phyloP scores from a whole-genome alignment of 73 alveolate genomes.

The Tetrahymena malaccensis region DNA sequence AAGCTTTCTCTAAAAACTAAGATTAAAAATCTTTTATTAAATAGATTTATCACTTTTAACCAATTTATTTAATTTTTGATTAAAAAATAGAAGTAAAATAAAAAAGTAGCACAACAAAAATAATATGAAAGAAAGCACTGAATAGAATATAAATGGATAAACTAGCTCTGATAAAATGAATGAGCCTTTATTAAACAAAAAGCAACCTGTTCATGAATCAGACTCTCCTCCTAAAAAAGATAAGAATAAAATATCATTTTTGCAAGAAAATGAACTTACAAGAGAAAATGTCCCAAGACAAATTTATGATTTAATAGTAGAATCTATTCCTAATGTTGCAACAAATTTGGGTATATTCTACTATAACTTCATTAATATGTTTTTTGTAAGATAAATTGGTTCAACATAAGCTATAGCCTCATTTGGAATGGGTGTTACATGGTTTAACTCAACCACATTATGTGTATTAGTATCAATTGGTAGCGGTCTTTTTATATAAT shows the following conservation, averaged over 20 bases:
- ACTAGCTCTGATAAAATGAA: not conserved
- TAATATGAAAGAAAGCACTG: not conserved
- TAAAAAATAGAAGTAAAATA: not conserved
- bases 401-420: not conserved
- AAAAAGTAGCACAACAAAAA: not conserved
- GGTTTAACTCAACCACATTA: not conserved
- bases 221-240: not conserved
- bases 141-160: not conserved
- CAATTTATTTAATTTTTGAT: no score
- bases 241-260: not conserved
- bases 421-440: not conserved
- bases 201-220: not conserved
- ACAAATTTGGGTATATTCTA: not conserved
- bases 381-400: not conserved
- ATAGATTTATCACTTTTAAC: not conserved
- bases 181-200: not conserved
- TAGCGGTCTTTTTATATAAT: not conserved
- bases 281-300: not conserved
- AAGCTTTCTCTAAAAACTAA: no score
- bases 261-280: not conserved
- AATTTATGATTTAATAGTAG: not conserved
- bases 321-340: not conserved
- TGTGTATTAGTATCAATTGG: not conserved
- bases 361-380: not conserved
- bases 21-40: not conserved